Evolutionary conservation across 2,329 filamentous ascomycete genomes (phyloP), one percentile per base, ranked within the genome.

Genomic region (Fusarium coffeatum): DNA sequence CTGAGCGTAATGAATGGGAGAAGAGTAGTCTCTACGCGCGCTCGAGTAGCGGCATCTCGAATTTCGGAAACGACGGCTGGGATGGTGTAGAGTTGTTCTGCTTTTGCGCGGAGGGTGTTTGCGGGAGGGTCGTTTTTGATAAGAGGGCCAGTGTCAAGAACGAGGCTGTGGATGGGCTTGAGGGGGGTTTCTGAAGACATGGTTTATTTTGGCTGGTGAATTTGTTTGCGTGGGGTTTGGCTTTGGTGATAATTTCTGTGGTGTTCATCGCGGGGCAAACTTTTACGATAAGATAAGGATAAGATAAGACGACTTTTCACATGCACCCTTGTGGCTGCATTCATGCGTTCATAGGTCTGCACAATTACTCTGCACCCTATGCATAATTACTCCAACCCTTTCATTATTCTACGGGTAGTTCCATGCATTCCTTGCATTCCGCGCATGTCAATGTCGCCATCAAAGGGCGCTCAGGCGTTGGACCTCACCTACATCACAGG

Each of bases 111-210:
- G 13, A 99, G 88, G 0, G 92, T 93, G 47, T 93, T 97, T 25
- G 96, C 88, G 13, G 93, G 85, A 15, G 95, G 93, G 70, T 96
- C 91, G 82, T 98, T 98, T 78, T 95, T 95, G 79, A 99, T 94
- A 65, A 99, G 89, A 10, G 95, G 94, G 27, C 94, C 95, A 5
- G 96, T 92, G 78, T 99, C 96, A 72, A 99, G 87, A 28, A 98
- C 87, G 54, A 98, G 88, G 56, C 91, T 92, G 82, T 97, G 90
- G 51, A 97, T 89, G 1, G 90, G 87, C 78, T 94, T 97, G 41
- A 64, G 58, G 30, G 72, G 45, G 18, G 71, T 51, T 43, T 64
- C 64, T 20, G 70, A 55, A 59, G 72, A 73, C 74, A 77, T 77
- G 70, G 28, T 64, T 51, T 53, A 40, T 71, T 55, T 34, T 22